Percentiles rank a stretch among this genome's conserved stretches.
Conservation (phyloP, 2,329 filamentous ascomycete species). For the Colletotrichum sp. region DNA sequence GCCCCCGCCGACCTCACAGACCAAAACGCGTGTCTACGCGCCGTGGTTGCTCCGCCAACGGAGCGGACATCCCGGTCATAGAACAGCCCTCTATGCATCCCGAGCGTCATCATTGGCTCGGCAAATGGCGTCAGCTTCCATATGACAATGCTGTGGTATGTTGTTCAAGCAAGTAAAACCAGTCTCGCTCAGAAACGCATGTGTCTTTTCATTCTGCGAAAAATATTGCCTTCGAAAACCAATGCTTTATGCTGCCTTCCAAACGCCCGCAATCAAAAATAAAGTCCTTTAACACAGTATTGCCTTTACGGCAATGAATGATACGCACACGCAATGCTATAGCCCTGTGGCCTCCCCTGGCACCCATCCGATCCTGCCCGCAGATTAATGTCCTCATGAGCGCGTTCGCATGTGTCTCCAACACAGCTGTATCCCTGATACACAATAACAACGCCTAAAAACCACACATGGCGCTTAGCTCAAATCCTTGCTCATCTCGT, state of each 20-base stretch:
- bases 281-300: neutral
- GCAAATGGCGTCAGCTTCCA: neutral
- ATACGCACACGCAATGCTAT: neutral
- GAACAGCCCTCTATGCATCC: neutral
- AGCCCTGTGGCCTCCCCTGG: neutral
- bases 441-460: constrained; percentile 11
- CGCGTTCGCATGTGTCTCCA: constrained; percentile 17
- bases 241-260: constrained; percentile 10
- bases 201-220: neutral
- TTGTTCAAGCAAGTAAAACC: neutral
- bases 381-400: constrained; percentile 12
- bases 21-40: neutral
- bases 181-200: neutral
- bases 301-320: neutral
- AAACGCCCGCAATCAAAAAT: constrained; percentile 9
- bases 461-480: constrained; percentile 31
- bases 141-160: neutral
- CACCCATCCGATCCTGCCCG: neutral
- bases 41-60: neutral
- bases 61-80: neutral
- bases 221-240: constrained; percentile 7
- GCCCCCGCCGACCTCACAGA: neutral
- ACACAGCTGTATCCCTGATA: constrained; percentile 14
- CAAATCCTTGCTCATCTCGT: constrained; percentile 60
- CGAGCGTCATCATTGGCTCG: neutral